Base-by-base conservation (phyloP, 2,329 filamentous ascomycete species). In the Alternaria sp. region DNA sequence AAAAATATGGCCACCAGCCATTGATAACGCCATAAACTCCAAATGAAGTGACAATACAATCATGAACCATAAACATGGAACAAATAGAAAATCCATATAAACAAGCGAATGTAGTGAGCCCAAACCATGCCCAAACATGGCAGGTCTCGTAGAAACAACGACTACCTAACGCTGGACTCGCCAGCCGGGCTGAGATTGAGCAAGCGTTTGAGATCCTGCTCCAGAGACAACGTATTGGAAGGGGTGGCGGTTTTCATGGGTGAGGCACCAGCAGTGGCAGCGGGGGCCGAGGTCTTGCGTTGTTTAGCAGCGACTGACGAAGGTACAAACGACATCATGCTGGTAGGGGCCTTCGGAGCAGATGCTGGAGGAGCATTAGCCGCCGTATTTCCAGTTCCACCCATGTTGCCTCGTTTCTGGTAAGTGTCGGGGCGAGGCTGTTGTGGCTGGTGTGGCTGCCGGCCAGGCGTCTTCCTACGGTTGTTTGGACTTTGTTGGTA, bases 201-300 rank as follows among this genome's bases (percentile, higher is more conserved):
- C 68, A 79, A 64, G 26, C 76, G 76, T 67, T 78, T 79, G 51
- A 79, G 67, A 59, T 79, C 71, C 67, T 78, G 72, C 68, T 78
- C 77, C 57, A 79, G 65, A 66, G 75, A 66, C 59, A 70, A 65
- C 7, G 69, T 69, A 59, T 76, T 66, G 40, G 67, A 62, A 54
- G 67, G 52, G 15, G 67, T 58, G 7, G 68, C 62, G 43, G 57
- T 65, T 52, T 66, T 68, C 36, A 66, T 64, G 15, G 66, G 62
- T 17, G 67, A 66, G 46, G 71, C 61, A 32, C 63, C 44, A 43
- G 67, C 58, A 15, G 67, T 43, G 9, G 65, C 56, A 26, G 71
- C 58, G 30, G 68, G 67, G 13, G 70, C 59, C 43, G 71, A 69
- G 23, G 69, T 59, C 47, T 73, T 66, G 51, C 71, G 70, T 55